Conservation (phyloP, 2,329 filamentous ascomycete species). For the Cladosporium sphaerospermum region DNA sequence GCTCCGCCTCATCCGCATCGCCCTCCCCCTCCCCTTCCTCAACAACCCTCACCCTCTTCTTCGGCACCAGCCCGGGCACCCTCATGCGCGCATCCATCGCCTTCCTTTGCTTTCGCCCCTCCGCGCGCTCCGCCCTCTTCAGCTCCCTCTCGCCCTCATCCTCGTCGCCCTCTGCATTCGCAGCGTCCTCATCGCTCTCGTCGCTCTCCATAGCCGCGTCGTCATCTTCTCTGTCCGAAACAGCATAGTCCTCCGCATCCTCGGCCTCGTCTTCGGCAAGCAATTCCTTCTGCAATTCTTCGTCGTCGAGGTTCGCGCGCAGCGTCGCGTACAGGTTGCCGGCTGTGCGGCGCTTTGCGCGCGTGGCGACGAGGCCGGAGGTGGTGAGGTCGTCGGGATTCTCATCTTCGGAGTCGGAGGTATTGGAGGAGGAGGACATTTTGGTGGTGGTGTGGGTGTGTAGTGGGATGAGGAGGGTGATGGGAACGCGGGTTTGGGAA, state of each 20-base stretch:
- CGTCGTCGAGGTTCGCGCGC: conserved; percentile 52
- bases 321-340: conserved; percentile 78
- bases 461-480: neutral
- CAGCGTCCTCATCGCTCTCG: conserved; percentile 69
- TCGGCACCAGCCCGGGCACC: conserved; percentile 44
- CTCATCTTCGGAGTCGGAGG: conserved; percentile 16
- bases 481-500: neutral
- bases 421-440: conserved; percentile 9
- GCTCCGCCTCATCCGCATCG: conserved; percentile 12
- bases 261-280: conserved; percentile 48
- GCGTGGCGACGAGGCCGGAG: conserved; percentile 60
- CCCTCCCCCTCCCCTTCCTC: conserved; percentile 18
- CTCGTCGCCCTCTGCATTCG: conserved; percentile 53
- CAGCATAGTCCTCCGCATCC: conserved; percentile 35
- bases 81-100: conserved; percentile 67
- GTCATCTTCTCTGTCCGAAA: conserved; percentile 44
- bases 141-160: conserved; percentile 83
- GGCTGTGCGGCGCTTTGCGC: conserved; percentile 71
- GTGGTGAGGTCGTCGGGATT: conserved; percentile 23
- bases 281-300: conserved; percentile 37
- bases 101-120: conserved; percentile 73
- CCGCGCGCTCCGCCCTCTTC: conserved; percentile 66
- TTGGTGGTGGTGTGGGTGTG: neutral
- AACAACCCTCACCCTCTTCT: conserved; percentile 62
- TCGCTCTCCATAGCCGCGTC: conserved; percentile 76